These are phyloP conservation scores for Pythium aquatile DNA, from an alignment of 352 stramenopile species.

Conservation along the genomic window DNA sequence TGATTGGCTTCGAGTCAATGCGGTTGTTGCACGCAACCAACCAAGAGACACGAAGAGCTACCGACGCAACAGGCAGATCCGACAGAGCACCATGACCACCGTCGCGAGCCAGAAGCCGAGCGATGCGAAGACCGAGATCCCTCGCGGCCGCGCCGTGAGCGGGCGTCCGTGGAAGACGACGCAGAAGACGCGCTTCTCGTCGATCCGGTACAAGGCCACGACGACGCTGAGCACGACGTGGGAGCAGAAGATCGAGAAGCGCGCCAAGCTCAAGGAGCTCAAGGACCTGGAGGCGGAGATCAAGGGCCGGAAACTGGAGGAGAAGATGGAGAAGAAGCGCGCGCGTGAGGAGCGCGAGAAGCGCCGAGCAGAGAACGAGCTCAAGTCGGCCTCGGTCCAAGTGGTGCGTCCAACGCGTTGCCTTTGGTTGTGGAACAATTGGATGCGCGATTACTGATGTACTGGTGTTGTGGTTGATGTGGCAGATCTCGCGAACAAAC, in stretches of 20 bases:
- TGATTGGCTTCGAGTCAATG: conserved; percentile 23
- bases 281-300: conserved; percentile 86
- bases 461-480: conserved; percentile 13
- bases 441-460: conserved; percentile 13
- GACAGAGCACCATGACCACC: conserved; percentile 3
- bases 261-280: conserved; percentile 74
- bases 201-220: conserved; percentile 69
- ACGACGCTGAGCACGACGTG: conserved; percentile 85
- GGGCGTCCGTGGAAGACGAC: conserved; percentile 82
- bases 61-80: not conserved
- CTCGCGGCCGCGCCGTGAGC: conserved; percentile 67
- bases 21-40: conserved; percentile 28
- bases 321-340: conserved; percentile 75
- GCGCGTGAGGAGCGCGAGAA: conserved; percentile 85
- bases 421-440: conserved; percentile 1
- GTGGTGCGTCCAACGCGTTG: conserved; percentile 47
- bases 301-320: conserved; percentile 60
- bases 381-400: conserved; percentile 87
- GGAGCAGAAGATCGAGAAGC: conserved; percentile 84
- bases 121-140: conserved; percentile 24
- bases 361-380: conserved; percentile 87
- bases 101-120: conserved; percentile 6
- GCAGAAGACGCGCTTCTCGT: conserved; percentile 78
- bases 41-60: conserved; percentile 22
- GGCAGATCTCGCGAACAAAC: conserved; percentile 81